Conservation (phyloP, 2,329 filamentous ascomycete species). For the Metarhizium humberi region DNA sequence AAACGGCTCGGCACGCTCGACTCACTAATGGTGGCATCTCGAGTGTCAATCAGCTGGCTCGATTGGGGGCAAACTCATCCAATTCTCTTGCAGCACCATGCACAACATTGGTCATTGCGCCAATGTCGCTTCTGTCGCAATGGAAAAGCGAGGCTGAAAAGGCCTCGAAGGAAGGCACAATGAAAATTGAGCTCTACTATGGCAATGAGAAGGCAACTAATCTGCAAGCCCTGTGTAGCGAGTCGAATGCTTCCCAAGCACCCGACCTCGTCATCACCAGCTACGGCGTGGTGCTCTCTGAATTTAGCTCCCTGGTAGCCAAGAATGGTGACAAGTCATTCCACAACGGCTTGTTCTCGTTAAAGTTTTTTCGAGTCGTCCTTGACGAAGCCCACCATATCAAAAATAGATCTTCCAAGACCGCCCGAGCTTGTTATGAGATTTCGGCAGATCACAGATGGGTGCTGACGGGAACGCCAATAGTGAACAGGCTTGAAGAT, state of each 20-base stretch:
- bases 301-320: conserved; percentile 64
- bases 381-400: conserved; percentile 93
- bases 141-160: conserved; percentile 95
- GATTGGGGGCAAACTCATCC: conserved; percentile 47
- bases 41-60: conserved; percentile 52
- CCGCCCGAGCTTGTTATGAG: conserved; percentile 89
- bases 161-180: conserved; percentile 72
- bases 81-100: conserved; percentile 63
- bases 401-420: conserved; percentile 85
- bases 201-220: conserved; percentile 76
- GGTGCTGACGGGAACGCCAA: conserved; percentile 90
- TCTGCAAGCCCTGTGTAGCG: conserved; percentile 68
- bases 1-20: conserved; percentile 34
- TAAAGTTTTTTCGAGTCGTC: conserved; percentile 92
- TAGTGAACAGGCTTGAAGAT: conserved; percentile 92
- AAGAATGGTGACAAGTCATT: conserved; percentile 55
- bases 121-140: conserved; percentile 91
- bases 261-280: conserved; percentile 92
- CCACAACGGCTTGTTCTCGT: conserved; percentile 72
- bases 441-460: conserved; percentile 78
- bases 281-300: conserved; percentile 85
- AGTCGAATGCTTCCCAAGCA: conserved; percentile 61
- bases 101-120: conserved; percentile 91
- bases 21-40: conserved; percentile 16
- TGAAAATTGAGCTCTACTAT: conserved; percentile 87